These are phyloP conservation scores for Effrenium voratum DNA, from an alignment of 73 alveolate genomes.

Conservation along the genomic window DNA sequence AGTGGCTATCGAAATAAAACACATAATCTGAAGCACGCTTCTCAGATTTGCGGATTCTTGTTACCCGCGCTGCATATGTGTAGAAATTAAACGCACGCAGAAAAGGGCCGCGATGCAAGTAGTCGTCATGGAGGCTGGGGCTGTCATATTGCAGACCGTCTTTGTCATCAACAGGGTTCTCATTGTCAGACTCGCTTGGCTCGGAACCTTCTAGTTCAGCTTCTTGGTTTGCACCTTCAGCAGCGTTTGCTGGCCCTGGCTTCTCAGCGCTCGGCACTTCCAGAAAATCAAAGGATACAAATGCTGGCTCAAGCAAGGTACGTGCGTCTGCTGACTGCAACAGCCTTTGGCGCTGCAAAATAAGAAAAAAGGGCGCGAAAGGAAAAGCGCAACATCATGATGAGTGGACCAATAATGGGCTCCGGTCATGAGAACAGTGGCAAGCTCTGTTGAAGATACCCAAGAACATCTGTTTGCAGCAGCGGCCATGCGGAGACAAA, in stretches of 20 bases:
- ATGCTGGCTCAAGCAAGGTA: not conserved
- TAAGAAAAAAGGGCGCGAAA: not conserved
- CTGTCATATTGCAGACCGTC: too few relatives aligned
- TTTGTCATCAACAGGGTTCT: too few relatives aligned
- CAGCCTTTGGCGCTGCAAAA: not conserved
- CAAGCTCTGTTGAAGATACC: conserved; percentile 4
- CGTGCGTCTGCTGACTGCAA: not conserved
- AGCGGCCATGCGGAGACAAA: not conserved
- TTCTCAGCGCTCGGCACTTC: not conserved
- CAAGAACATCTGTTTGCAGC: conserved; percentile 16
- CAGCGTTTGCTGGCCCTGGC: not conserved
- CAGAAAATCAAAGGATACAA: not conserved
- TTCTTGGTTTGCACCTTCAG: not conserved
- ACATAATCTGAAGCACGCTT: too few relatives aligned
- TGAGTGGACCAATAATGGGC: conserved; percentile 5
- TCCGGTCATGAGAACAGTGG: not conserved
- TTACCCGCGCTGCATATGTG: not conserved
- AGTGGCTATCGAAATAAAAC: not conserved
- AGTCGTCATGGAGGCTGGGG: not conserved
- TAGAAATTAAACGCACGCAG: not conserved
- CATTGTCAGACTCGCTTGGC: too few relatives aligned
- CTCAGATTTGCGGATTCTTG: not conserved
- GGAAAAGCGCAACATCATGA: not conserved
- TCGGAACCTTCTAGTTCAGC: not conserved
- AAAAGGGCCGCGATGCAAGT: not conserved